Evolutionary conservation across 495 filamentous ascomycete genomes (phyloP), one percentile per base, ranked within the genome.

Genomic region (Geopyxis carbonaria): DNA sequence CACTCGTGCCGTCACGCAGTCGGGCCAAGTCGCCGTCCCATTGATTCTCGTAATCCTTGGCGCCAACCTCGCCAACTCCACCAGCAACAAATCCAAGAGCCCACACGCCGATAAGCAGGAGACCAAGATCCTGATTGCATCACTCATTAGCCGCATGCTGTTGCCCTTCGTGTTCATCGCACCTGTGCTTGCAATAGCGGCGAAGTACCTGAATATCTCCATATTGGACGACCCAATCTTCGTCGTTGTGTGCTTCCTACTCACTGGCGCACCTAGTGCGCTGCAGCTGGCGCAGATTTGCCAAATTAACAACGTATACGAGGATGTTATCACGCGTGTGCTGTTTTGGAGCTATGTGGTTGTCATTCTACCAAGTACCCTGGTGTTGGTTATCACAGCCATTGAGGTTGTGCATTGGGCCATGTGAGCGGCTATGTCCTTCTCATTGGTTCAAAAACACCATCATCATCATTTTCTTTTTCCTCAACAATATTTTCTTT

Each of bases 161-260:
- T 66, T 95, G 11, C 89, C 89, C 9, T 92, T 78, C 8, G 47
- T 95, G 22, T 71, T 95, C 50, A 94, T 94, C 80, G 80, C 83
- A 3, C 91, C 89, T n/a, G 54, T 95, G 11, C 64, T 95, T 1
- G 89, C 86, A 1, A 42, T 95, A n/a, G 65, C 77, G 18, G 89
- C 91, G 22, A 97, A 95, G 46, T 94, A 76, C 51, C 73, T 91
- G 10, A 84, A 82, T 0, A 68, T 97, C 57, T 91, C 83, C 63
- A 95, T 95, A 42, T 62, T 97, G 22, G 89, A 92, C 57, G 89
- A 97, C 50, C 91, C 91, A 4, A 95, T 97, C 50, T 97, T 97
- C 59, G 73, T 95, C 43, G 78, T 95, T 45, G 91, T 97, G 27
- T 93, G 85, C 58, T 97, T 94, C 66, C 68, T 97, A 32, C 76